Conservation (phyloP, 2,329 filamentous ascomycete genomes). For the Pseudogymnoascus pannorum region DNA sequence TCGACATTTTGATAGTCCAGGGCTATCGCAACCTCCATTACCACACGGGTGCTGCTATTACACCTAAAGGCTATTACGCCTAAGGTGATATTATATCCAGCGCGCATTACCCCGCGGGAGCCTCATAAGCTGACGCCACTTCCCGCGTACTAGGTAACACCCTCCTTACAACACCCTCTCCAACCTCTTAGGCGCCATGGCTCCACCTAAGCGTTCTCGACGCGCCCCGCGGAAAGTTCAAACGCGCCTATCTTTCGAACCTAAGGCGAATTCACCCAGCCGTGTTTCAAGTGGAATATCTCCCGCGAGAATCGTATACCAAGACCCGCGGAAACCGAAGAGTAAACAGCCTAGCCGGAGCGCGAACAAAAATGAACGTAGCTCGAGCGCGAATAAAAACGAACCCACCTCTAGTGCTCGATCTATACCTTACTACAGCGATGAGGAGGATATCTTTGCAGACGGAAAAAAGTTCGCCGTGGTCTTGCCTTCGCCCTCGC, state of each 20-base stretch:
- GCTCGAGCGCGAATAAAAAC: background rate
- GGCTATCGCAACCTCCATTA: background rate
- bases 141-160: too few relatives aligned
- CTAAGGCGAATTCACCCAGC: background rate
- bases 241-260: background rate
- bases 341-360: background rate
- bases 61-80: too few relatives aligned
- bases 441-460: background rate
- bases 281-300: background rate
- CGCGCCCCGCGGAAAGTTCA: constrained; percentile 1
- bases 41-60: background rate
- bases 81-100: too few relatives aligned
- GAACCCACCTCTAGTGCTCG: background rate
- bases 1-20: background rate
- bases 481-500: background rate
- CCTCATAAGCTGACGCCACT: background rate
- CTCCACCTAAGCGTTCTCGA: background rate
- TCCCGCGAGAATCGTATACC: background rate
- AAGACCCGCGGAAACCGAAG: background rate
- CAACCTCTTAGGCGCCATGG: background rate
- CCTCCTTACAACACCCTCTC: too few relatives aligned
- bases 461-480: constrained; percentile 5
- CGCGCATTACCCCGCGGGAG: too few relatives aligned
- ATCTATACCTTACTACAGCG: background rate
- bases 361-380: background rate